Conservation (phyloP, 2,329 filamentous ascomycete genomes). For the Ceratocystis alfenasii region DNA sequence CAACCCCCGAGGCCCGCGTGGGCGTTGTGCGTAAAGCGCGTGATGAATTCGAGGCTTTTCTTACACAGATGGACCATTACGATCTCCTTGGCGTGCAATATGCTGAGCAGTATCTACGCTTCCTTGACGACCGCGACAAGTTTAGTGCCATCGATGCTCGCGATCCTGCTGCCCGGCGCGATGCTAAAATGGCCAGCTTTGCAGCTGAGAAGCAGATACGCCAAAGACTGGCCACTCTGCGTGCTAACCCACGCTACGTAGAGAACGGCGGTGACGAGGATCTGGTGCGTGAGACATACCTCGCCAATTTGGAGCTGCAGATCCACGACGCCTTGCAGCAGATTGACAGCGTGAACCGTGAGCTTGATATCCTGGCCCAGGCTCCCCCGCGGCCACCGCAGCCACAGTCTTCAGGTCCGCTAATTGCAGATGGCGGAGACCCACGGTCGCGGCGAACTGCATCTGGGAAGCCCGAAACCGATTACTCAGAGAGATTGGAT, state of each 20-base stretch:
- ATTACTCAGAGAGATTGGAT: conserved; percentile 66
- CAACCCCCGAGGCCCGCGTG: conserved; percentile 45
- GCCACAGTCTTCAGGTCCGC: conserved; percentile 36
- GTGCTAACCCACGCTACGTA: conserved; percentile 38
- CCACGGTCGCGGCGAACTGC: conserved; percentile 29
- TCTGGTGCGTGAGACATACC: conserved; percentile 62
- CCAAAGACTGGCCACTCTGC: conserved; percentile 56
- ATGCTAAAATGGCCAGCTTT: conserved; percentile 77
- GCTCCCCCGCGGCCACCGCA: conserved; percentile 44
- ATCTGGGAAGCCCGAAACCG: conserved; percentile 32
- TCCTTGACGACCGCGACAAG: conserved; percentile 55
- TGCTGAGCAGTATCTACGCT: conserved; percentile 57
- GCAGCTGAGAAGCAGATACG: conserved; percentile 76
- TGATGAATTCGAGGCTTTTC: conserved; percentile 62
- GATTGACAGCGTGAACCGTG: conserved; percentile 76
- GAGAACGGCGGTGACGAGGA: conserved; percentile 62
- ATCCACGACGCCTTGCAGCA: conserved; percentile 73
- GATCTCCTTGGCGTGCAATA: conserved; percentile 54
- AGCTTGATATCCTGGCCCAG: conserved; percentile 67
- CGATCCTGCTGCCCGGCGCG: conserved; percentile 55
- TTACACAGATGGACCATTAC: conserved; percentile 68
- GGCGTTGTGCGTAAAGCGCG: conserved; percentile 51
- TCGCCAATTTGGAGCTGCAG: conserved; percentile 61
- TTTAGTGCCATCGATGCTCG: conserved; percentile 59
- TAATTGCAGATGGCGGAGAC: conserved; percentile 28